Evolutionary conservation across 2,329 filamentous ascomycete genomes (phyloP), one percentile per base, ranked within the genome.

Genomic region (Claviceps africana): DNA sequence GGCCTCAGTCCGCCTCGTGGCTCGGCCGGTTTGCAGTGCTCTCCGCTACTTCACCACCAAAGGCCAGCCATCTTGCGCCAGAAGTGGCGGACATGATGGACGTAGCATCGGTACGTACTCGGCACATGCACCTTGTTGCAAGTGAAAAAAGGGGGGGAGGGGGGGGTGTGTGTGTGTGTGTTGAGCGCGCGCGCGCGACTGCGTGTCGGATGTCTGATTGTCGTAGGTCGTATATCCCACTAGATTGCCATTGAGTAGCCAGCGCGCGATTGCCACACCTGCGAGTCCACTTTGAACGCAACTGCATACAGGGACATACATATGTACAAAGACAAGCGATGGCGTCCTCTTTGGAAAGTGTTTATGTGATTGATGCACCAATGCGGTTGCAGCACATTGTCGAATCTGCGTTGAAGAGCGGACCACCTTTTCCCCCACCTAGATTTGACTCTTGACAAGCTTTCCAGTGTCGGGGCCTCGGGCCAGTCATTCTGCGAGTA

Each of bases 1-100:
- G 42, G 21, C 42, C 25, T 22, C 21, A 15, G 17, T 47, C 51
- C 37, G 37, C 39, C 47, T 45, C 49, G 39, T 30, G 28, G 15
- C 45, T 48, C 45, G 22, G 39, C 39, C n/a, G 37, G 15, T 44
- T 40, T 43, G 43, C 25, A 10, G 4, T 19, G 25, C 33, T 44
- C 45, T 22, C 51, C 52, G 52, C 52, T 15, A 51, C 30, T 54
- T 48, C 40, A 47, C 49, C 52, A 51, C 48, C 49, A 21, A 54
- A 39, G 3, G 5, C 43, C 37, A 51, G 17, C 52, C 19, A 46
- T 33, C 15, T 49, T 42, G 49, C 44, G 44, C 39, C 44, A 48
- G 45, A 54, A 54, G 33, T 44, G 52, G 52, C 52, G 52, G 52
- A 33, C 37, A 43, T 43, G n/a, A 22, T 35, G 30, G 21, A 48